A percentile compares a stretch with the other conserved stretches of the same genome.
Evolutionary conservation across 2,329 filamentous ascomycete genomes (phyloP).

Genomic region (Aspergillus spinulosporus): DNA sequence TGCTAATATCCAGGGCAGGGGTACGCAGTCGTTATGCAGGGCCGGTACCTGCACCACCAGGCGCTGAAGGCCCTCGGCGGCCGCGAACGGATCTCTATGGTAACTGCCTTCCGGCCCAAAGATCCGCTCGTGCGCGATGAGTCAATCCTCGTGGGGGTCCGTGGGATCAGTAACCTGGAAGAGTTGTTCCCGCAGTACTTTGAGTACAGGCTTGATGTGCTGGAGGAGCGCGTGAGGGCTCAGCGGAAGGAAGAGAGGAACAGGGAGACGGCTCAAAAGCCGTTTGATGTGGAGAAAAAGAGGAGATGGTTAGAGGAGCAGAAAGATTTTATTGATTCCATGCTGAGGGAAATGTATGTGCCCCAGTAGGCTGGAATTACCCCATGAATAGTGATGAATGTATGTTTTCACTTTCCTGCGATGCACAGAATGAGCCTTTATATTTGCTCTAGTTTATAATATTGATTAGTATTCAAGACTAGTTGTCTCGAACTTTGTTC

Average conservation of each 20-base stretch:
- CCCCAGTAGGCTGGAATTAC: not conserved
- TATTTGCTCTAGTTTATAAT: too few relatives aligned
- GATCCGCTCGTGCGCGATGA: conserved; percentile 57
- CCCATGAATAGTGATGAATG: conserved; percentile 30
- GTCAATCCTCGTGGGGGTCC: conserved; percentile 57
- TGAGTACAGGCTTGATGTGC: conserved; percentile 60
- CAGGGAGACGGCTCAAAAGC: conserved; percentile 21
- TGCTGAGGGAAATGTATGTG: conserved; percentile 32
- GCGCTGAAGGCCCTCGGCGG: conserved; percentile 58
- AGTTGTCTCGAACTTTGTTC: too few relatives aligned
- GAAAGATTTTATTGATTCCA: conserved; percentile 37
- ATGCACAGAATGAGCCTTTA: too few relatives aligned
- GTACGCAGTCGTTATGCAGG: conserved; percentile 61
- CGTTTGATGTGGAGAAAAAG: conserved; percentile 29
- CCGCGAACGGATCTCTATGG: conserved; percentile 62
- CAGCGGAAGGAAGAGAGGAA: conserved; percentile 42
- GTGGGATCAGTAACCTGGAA: conserved; percentile 55
- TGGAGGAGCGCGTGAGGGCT: conserved; percentile 55
- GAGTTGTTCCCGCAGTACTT: conserved; percentile 60
- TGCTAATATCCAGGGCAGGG: conserved; percentile 16
- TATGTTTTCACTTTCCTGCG: too few relatives aligned
- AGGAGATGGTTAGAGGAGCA: conserved; percentile 37
- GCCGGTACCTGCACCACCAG: conserved; percentile 63
- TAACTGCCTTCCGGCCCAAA: conserved; percentile 62
- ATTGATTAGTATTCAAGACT: too few relatives aligned